Evolutionary conservation across 768 basidiomycete species (phyloP).

Genomic region (Mycena indigotica): DNA sequence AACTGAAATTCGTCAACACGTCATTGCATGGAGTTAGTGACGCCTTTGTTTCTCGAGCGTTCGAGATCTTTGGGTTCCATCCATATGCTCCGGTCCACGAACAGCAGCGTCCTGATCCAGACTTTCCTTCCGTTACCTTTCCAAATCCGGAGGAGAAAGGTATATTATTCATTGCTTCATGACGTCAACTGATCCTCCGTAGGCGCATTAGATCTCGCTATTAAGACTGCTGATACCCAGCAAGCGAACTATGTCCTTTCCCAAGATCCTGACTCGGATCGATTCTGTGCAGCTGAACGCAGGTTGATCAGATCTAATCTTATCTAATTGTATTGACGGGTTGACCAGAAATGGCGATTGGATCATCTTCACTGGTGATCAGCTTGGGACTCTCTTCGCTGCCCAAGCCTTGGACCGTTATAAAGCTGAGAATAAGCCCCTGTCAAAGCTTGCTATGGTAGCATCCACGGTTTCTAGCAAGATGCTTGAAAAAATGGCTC

Average conservation of each 20-base stretch:
- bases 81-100: slow-evolving; percentile 61
- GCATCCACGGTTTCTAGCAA: slow-evolving; percentile 91
- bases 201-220: slow-evolving; percentile 57
- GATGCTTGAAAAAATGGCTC: slow-evolving; percentile 81
- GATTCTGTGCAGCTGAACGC: slow-evolving; percentile 78
- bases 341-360: slow-evolving; percentile 56
- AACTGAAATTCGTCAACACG: slow-evolving; percentile 76
- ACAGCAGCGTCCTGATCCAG: slow-evolving; percentile 77
- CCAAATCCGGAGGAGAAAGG: slow-evolving; percentile 94
- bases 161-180: slow-evolving; percentile 19
- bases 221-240: slow-evolving; percentile 57
- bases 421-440: slow-evolving; percentile 42
- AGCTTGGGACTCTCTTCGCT: slow-evolving; percentile 63
- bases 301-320: slow-evolving; percentile 39
- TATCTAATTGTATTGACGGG: slow-evolving; percentile 25
- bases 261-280: slow-evolving; percentile 88
- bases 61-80: slow-evolving; percentile 59
- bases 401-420: slow-evolving; percentile 44
- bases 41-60: slow-evolving; percentile 57
- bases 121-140: slow-evolving; percentile 82
- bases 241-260: slow-evolving; percentile 72
- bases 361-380: slow-evolving; percentile 81
- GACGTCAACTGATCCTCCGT: slow-evolving; percentile 4
- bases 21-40: slow-evolving; percentile 91
- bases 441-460: slow-evolving; percentile 77